Evolutionary conservation across 2,329 filamentous ascomycete species (phyloP).

Genomic region (Xylaria sp.): DNA sequence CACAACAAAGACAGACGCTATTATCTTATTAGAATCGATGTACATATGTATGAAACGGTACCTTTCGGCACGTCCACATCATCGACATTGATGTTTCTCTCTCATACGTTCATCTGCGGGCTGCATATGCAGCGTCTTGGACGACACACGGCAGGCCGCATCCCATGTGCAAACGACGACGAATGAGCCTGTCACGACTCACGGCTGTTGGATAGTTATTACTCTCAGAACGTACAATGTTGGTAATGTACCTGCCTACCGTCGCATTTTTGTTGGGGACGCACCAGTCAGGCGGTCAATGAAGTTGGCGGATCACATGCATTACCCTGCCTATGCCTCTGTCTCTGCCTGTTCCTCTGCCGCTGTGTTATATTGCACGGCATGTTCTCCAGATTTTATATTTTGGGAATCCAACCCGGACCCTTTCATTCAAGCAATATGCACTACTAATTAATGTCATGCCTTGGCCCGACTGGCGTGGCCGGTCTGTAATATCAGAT

Average conservation of each 20-base stretch:
- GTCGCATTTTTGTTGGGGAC: background rate
- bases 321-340: background rate
- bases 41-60: no score
- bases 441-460: background rate
- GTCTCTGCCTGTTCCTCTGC: background rate
- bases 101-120: background rate
- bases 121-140: conserved; percentile 3
- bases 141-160: background rate
- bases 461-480: background rate
- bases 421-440: background rate
- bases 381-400: background rate
- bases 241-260: background rate
- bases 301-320: background rate
- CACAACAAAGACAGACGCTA: no score
- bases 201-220: background rate
- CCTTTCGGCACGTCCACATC: background rate
- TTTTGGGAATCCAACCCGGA: background rate
- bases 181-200: background rate
- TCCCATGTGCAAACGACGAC: background rate
- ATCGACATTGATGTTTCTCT: background rate
- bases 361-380: background rate
- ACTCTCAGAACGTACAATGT: background rate
- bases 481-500: background rate
- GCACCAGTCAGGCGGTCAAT: background rate
- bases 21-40: no score